These are phyloP conservation scores for Aspergillus sp. DNA, from an alignment of 2,329 filamentous ascomycete species.

Conservation along the genomic window DNA sequence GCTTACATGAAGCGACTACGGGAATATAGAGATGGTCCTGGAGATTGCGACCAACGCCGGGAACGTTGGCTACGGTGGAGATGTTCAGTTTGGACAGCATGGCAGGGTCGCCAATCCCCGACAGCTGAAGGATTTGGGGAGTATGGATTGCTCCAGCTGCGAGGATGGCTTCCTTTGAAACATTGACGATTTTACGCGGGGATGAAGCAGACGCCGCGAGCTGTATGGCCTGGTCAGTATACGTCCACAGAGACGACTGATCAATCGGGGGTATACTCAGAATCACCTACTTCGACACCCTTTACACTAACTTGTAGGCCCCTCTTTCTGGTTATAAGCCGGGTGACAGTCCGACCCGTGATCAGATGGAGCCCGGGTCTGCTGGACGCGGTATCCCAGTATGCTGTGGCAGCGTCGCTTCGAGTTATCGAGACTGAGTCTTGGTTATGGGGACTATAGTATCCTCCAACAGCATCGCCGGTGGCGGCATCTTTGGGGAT, in stretches of 20 bases:
- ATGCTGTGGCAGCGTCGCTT: constrained; percentile 1
- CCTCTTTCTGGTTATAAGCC: neutral
- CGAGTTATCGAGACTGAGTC: constrained; percentile 1
- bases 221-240: neutral
- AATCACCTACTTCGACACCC: neutral
- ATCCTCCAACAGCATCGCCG: constrained; percentile 6
- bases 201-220: neutral
- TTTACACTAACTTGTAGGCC: neutral
- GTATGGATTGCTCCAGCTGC: constrained; percentile 8
- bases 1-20: constrained; percentile 5
- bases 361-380: neutral
- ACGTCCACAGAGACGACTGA: neutral
- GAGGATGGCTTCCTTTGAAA: constrained; percentile 1
- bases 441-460: constrained; percentile 5
- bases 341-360: neutral
- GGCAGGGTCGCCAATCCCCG: constrained; percentile 2
- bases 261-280: neutral
- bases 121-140: constrained; percentile 6
- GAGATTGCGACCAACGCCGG: constrained; percentile 5
- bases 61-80: constrained; percentile 1
- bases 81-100: neutral
- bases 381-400: constrained; percentile 2
- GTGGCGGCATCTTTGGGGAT: constrained; percentile 3
- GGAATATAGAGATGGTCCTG: constrained; percentile 8
- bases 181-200: constrained; percentile 1